These are phyloP conservation scores for Pichia cabralensis DNA, from an alignment of 805 yeast genomes.

Conservation along the genomic window DNA sequence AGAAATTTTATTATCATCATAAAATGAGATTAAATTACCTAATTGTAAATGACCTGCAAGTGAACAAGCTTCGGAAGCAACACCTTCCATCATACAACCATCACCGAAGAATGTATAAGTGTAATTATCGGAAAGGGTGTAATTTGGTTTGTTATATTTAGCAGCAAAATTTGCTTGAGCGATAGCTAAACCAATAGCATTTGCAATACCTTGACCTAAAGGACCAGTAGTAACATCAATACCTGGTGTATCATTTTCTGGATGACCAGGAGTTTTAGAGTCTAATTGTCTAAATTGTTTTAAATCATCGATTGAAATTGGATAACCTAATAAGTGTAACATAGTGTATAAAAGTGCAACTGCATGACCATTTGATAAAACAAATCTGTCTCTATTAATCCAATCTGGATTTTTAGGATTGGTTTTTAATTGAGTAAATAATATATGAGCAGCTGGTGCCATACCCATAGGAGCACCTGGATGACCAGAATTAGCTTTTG, in stretches of 20 bases:
- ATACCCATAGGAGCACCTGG: conserved; percentile 99
- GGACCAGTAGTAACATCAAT: conserved; percentile 98
- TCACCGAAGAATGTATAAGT: conserved; percentile 85
- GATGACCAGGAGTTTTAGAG: conserved; percentile 96
- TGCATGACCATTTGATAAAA: conserved; percentile 93
- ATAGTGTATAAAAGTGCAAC: conserved; percentile 81
- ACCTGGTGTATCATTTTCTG: conserved; percentile 87
- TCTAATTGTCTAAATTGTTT: conserved; percentile 81
- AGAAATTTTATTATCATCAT: conserved; percentile 95
- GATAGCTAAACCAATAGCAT: conserved; percentile 93
- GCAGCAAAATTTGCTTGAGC: conserved; percentile 92
- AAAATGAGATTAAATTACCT: conserved; percentile 86
- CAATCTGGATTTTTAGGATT: conserved; percentile 88
- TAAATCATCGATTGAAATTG: conserved; percentile 71
- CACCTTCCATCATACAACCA: conserved; percentile 98
- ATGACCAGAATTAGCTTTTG: conserved; percentile 91
- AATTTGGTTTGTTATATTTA: conserved; percentile 83
- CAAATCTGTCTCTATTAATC: conserved; percentile 94
- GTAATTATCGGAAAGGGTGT: conserved; percentile 60
- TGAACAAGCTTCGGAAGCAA: conserved; percentile 87
- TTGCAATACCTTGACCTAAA: conserved; percentile 93
- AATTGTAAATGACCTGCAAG: conserved; percentile 94
- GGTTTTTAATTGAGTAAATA: conserved; percentile 72
- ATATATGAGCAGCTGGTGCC: conserved; percentile 89
- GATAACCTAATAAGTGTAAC: conserved; percentile 81